Evolutionary conservation across 345 rosid genomes (phyloP).

Genomic region (Murraya paniculata): DNA sequence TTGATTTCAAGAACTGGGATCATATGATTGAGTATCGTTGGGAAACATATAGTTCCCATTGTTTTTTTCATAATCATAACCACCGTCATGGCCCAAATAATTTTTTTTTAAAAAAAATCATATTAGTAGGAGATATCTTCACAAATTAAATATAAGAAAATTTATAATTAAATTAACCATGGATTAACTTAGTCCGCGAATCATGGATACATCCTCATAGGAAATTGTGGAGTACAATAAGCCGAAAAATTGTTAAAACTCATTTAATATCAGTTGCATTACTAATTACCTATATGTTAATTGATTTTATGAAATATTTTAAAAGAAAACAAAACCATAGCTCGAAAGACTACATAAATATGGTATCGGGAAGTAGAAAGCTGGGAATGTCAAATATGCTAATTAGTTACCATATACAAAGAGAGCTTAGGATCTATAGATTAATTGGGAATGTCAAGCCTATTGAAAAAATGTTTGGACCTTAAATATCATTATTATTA

Average conservation of each 20-base stretch:
- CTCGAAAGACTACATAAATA: not conserved
- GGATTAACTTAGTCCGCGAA: slow-evolving; percentile 5
- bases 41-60: not conserved
- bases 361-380: not conserved
- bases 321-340: not conserved
- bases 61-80: not conserved
- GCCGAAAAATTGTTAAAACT: not conserved
- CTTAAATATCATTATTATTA: slow-evolving; percentile 3
- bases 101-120: not conserved
- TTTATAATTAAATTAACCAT: not conserved
- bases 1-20: not conserved
- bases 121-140: not conserved
- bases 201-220: slow-evolving; percentile 4
- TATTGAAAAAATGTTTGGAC: not conserved
- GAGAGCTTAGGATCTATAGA: not conserved
- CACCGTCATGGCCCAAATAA: not conserved
- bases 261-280: slow-evolving; percentile 8
- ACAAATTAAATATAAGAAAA: not conserved
- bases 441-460: slow-evolving; percentile 8
- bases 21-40: slow-evolving; percentile 7
- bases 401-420: not conserved
- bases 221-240: slow-evolving; percentile 11
- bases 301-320: too few species aligned
- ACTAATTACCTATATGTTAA: not conserved
- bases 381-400: slow-evolving; percentile 16